These are phyloP conservation scores for Isochrysis galbana DNA, from an alignment of 78 protist genomes.

Conservation along the genomic window DNA sequence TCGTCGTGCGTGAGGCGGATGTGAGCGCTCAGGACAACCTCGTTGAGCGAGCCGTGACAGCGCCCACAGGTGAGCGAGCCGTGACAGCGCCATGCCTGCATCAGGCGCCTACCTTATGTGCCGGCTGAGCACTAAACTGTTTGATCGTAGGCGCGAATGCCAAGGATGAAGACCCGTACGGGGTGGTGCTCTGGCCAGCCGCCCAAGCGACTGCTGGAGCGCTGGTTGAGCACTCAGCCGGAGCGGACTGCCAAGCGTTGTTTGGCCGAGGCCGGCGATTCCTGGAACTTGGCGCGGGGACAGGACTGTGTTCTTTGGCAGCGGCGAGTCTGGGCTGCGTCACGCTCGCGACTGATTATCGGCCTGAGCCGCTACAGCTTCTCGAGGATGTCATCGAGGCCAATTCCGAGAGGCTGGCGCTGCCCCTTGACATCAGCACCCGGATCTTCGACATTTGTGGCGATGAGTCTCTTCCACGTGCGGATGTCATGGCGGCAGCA, in stretches of 20 bases:
- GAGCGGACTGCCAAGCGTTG: background rate
- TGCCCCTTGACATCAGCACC: background rate
- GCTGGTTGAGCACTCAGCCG: background rate
- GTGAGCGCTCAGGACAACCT: background rate
- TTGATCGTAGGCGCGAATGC: background rate
- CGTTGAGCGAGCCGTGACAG: background rate
- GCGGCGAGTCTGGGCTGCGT: background rate
- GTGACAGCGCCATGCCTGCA: too few relatives aligned
- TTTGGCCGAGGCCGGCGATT: background rate
- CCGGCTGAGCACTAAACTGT: too few relatives aligned
- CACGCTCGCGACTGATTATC: background rate
- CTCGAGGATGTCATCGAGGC: background rate
- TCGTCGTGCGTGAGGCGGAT: background rate
- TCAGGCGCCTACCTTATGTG: too few relatives aligned
- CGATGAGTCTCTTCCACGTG: background rate
- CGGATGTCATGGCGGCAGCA: background rate
- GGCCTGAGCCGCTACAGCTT: background rate
- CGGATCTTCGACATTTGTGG: background rate
- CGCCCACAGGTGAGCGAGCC: too few relatives aligned
- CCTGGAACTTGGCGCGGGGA: background rate
- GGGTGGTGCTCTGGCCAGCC: background rate
- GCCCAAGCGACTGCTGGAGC: background rate
- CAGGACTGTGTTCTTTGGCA: background rate
- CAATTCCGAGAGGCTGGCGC: background rate
- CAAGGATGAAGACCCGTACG: background rate